Evolutionary conservation across 2,329 filamentous ascomycete species (phyloP).

Genomic region (Venturiaceae sp.): DNA sequence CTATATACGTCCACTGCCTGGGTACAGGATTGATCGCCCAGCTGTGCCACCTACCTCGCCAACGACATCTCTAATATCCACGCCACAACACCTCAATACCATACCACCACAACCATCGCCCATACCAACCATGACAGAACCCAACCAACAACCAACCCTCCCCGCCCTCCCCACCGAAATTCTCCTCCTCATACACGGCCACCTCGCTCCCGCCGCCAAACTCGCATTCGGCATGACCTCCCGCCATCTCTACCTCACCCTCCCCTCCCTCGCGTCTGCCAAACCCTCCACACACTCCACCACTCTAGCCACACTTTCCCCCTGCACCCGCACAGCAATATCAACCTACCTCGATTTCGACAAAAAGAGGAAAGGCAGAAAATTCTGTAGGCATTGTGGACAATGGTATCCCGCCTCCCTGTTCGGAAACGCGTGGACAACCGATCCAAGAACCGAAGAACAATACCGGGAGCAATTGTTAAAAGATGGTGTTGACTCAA

Average conservation of each 20-base stretch:
- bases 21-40: too few relatives aligned
- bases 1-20: too few relatives aligned
- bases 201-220: constrained; percentile 25
- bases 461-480: not conserved
- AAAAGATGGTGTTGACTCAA: not conserved
- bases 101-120: not conserved
- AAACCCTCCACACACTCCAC: constrained; percentile 12
- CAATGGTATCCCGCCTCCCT: constrained; percentile 16
- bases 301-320: constrained; percentile 11
- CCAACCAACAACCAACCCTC: not conserved
- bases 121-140: not conserved
- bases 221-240: constrained; percentile 28
- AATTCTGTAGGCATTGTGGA: constrained; percentile 23
- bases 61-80: too few relatives aligned
- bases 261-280: constrained; percentile 14
- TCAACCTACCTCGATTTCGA: constrained; percentile 16
- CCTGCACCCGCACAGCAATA: constrained; percentile 21
- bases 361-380: constrained; percentile 10
- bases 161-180: constrained; percentile 26
- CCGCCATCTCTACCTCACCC: constrained; percentile 18
- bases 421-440: constrained; percentile 19
- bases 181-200: constrained; percentile 20
- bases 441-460: not conserved
- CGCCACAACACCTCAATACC: not conserved
- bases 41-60: too few relatives aligned